Evolutionary conservation across 139 green algal species (phyloP), one percentile per base, ranked within the genome.

Genomic region (Picochlorum sp.): DNA sequence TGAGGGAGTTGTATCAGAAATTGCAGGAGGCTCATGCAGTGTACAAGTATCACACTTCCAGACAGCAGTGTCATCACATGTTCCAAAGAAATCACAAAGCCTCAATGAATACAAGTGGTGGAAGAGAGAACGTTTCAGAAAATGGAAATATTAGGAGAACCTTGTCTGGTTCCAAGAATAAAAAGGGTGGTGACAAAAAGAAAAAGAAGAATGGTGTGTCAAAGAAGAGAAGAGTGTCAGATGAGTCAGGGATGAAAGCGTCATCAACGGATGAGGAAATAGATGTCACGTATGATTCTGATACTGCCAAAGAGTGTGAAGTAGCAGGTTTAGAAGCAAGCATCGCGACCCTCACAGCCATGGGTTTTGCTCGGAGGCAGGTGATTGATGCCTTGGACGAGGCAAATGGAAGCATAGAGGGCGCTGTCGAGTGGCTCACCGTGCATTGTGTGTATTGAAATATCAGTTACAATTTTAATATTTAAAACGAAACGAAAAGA

Each of bases 301-400:
- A 55, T 60, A 65, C 45, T 62, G 51, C 23, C 34, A 57, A 28
- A 44, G 30, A 20, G 28, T 45, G 57, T 47, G 37, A 58, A 45
- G 18, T 24, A 51, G 63, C 10, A 28, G 55, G 45, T 26, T 16
- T 30, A 49, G 21, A 60, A 59, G 78, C 68, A 1, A 57, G 68
- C 9, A 62, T 72, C 34, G 62, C 20, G 4, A 49, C 69, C 45
- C 62, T 81, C 9, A 63, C 65, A 15, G 71, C 57, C 26, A 91
- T 92, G 86, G 86, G 86, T 14, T 91, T 91, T 62, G 77, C 55
- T 20, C 62, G 44, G 30, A 52, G 52, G 51, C 82, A 89, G 66
- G 81, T 79, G 1, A 51, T 72, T 15, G 85, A 87, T 15, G 86
- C 86, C 0, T 24, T 92, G 65, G 69, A 81, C 20, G 85, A 92